A percentile compares a stretch with the other conserved stretches of the same genome.
Conservation (phyloP, 2,329 filamentous ascomycete species). For the Aspergillus sp. region DNA sequence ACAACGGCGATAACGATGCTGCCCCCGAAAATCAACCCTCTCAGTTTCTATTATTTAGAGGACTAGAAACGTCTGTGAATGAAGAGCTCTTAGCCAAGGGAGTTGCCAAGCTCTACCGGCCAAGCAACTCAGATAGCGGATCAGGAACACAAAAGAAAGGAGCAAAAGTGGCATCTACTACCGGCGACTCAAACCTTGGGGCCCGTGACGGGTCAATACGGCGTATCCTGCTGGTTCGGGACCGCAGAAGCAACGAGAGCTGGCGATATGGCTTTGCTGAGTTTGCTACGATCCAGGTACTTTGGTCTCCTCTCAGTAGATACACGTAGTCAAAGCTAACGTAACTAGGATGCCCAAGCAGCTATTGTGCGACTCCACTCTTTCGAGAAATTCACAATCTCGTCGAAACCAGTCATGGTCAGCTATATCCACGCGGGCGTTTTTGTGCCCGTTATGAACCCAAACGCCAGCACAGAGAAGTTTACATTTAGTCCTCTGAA, state of each 20-base stretch:
- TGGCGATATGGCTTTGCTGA: constrained; percentile 85
- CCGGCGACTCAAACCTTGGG: constrained; percentile 65
- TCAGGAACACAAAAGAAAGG: constrained; percentile 49
- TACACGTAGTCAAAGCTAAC: constrained; percentile 10
- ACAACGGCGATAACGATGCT: constrained; percentile 60
- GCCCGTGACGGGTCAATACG: constrained; percentile 75
- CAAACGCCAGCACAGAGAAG: constrained; percentile 59
- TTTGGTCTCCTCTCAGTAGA: not conserved
- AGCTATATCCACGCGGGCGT: constrained; percentile 84
- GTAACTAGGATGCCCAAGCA: constrained; percentile 66
- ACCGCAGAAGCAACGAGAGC: constrained; percentile 71
- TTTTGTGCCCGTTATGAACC: constrained; percentile 73
- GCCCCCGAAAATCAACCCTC: constrained; percentile 65
- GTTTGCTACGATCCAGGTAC: constrained; percentile 71
- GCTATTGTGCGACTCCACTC: constrained; percentile 74
- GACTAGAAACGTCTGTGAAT: constrained; percentile 70
- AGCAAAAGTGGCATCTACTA: constrained; percentile 59
- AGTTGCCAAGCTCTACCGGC: constrained; percentile 73
- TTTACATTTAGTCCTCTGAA: constrained; percentile 73
- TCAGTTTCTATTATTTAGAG: constrained; percentile 76
- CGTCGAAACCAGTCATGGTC: constrained; percentile 70
- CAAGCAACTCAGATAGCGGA: constrained; percentile 40
- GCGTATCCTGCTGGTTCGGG: constrained; percentile 76
- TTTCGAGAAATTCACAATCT: constrained; percentile 76
- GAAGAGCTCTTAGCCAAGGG: constrained; percentile 75